Conservation (phyloP, 805 yeast species). For the Debaryomyces hansenii region DNA sequence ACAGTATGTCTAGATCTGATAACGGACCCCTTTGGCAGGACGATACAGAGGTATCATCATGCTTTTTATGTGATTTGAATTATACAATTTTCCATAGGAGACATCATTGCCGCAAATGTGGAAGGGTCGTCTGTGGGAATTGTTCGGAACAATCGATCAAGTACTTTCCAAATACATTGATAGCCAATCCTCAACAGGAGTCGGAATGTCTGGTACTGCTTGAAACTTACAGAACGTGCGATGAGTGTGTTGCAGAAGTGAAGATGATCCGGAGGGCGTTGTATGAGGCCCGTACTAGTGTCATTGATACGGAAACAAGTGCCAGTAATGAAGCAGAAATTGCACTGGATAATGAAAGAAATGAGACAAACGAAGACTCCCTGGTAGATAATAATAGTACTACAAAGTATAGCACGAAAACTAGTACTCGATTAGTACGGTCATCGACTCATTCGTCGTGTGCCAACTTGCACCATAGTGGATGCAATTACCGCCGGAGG, state of each 20-base stretch:
- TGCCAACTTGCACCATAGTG: conserved; percentile 5
- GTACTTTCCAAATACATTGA: conserved; percentile 59
- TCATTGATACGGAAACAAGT: neutral
- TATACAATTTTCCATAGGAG: conserved; percentile 68
- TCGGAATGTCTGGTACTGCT: conserved; percentile 49
- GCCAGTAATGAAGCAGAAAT: neutral
- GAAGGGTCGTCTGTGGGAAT: conserved; percentile 69
- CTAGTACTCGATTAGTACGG: conserved; percentile 15
- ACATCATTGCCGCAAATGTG: conserved; percentile 85
- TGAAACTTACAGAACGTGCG: conserved; percentile 72
- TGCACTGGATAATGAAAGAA: conserved; percentile 12
- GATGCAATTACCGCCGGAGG: conserved; percentile 4
- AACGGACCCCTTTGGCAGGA: conserved; percentile 64
- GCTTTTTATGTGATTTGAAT: conserved; percentile 52
- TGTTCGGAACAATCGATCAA: conserved; percentile 58
- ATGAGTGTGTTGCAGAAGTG: conserved; percentile 66
- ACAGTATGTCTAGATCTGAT: neutral
- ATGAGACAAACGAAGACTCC: conserved; percentile 1
- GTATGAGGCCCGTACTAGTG: conserved; percentile 8
- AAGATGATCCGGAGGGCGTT: conserved; percentile 47
- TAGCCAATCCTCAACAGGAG: conserved; percentile 54
- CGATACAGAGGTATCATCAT: conserved; percentile 52
- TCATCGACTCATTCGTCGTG: conserved; percentile 22
- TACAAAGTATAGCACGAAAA: conserved; percentile 20
- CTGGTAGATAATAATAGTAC: conserved; percentile 10